Conservation (phyloP, 2,329 filamentous ascomycete genomes). For the Daldinia sp. region DNA sequence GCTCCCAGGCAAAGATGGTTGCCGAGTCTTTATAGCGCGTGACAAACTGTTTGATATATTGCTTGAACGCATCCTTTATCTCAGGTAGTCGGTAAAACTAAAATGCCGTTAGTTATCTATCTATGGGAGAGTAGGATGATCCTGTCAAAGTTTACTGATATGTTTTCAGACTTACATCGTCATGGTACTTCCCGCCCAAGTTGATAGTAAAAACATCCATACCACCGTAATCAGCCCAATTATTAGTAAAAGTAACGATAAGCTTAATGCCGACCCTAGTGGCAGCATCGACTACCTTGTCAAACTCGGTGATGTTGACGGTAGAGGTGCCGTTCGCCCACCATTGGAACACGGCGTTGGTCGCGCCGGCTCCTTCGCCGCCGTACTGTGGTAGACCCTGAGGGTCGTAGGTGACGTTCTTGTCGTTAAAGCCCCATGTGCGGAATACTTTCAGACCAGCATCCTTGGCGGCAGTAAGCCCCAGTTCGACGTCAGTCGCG, state of each 20-base stretch:
- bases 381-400: constrained; percentile 61
- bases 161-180: constrained; percentile 50
- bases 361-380: constrained; percentile 56
- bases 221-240: constrained; percentile 68
- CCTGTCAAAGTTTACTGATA: neutral
- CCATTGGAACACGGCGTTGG: constrained; percentile 56
- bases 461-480: constrained; percentile 37
- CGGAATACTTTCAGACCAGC: constrained; percentile 56
- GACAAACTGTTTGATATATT: constrained; percentile 67
- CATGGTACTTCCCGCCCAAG: constrained; percentile 59
- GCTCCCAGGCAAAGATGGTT: constrained; percentile 72
- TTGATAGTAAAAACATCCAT: constrained; percentile 68
- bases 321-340: constrained; percentile 56
- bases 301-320: constrained; percentile 56
- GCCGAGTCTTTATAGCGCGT: constrained; percentile 65
- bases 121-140: too few species aligned
- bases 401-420: constrained; percentile 57
- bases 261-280: constrained; percentile 60
- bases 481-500: constrained; percentile 46
- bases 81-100: constrained; percentile 59
- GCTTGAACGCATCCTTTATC: constrained; percentile 62
- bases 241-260: constrained; percentile 63
- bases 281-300: constrained; percentile 61
- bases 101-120: neutral
- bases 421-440: constrained; percentile 67